phyloP scores from a whole-genome alignment of 108 stramenopile species.

The Cylindrotheca closterium region DNA sequence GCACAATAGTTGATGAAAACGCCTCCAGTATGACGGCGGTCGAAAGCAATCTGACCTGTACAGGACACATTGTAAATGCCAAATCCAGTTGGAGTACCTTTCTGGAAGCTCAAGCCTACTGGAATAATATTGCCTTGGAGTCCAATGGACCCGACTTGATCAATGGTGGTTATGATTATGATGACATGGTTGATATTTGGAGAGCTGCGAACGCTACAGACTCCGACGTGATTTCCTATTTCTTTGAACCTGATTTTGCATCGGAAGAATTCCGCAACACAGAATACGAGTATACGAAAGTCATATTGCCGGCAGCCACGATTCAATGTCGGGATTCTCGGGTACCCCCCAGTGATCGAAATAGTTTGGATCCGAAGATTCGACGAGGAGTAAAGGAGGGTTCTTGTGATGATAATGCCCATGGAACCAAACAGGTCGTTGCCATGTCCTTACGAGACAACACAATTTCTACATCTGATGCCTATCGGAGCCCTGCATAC shows the following conservation, averaged over 20 bases:
- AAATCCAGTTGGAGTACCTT: constrained; percentile 23
- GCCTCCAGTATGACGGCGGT: too few species aligned
- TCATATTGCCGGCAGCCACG: constrained; percentile 23
- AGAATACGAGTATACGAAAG: constrained; percentile 21
- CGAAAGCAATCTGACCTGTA: constrained; percentile 10
- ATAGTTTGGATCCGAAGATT: constrained; percentile 5
- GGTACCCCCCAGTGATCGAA: constrained; percentile 18
- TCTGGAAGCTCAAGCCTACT: constrained; percentile 23
- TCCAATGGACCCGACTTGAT: constrained; percentile 10
- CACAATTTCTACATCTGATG: background rate
- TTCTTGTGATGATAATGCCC: constrained; percentile 31
- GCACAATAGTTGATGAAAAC: constrained; percentile 8
- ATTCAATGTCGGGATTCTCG: constrained; percentile 8
- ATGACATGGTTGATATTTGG: constrained; percentile 36
- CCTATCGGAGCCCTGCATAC: constrained; percentile 16
- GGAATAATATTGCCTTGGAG: constrained; percentile 11
- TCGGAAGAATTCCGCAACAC: constrained; percentile 21
- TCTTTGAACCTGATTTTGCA: constrained; percentile 37
- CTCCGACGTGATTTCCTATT: constrained; percentile 31
- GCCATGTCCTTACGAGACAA: background rate
- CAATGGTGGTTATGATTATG: constrained; percentile 41
- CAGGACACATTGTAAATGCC: constrained; percentile 21
- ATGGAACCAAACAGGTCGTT: constrained; percentile 16
- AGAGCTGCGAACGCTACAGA: constrained; percentile 41
- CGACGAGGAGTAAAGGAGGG: constrained; percentile 15